Base-by-base conservation (phyloP, 768 basidiomycete species). In the Chalciporus sphaerocephalus region DNA sequence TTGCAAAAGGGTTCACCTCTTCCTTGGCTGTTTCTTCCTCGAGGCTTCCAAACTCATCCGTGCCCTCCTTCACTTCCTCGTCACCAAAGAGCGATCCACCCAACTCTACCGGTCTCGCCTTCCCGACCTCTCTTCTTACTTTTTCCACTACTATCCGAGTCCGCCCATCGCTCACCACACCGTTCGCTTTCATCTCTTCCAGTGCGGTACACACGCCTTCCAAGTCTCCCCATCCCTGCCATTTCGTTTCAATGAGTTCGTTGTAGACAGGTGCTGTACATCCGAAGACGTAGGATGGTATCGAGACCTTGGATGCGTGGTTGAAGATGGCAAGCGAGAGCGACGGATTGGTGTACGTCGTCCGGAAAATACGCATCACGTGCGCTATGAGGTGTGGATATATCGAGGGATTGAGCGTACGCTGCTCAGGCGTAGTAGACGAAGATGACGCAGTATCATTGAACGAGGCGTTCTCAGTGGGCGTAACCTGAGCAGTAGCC, bases 201-300 rank as follows among this genome's bases (percentile, higher is more conserved):
- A 95, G 65, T 5, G 84, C 80, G 16, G 78, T 75, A 42, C 78
- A 77, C 0, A 92, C 83, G 21, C 86, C 88, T 37, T 76, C 74
- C 27, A 93, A 67, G 67, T 95, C 91, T n/a, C 79, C 78, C 71
- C 94, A 90, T 44, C 75, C 80, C 7, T 70, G 66, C 94, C 94
- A 97, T 16, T 80, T 80, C n/a, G 87, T 91, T 56, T 79, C 73
- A 21, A 97, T 78, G 16, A 93, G 74, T 60, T 95, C 91, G 64
- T 93, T 92, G 66, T 95, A 96, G 1, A 85, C 87, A 9, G 75
- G 75, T 0, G 92, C 87, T 9, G 89, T 86, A 65, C 94, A 97
- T 2, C 93, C 94, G 56, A 85, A 84, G 23, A 94, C 85, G 63
- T 90, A 97, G 5, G 87, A 91, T 4, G 83, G 74, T 39, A 85